These are phyloP conservation scores for Ustilago esculenta DNA, from an alignment of 1,284 basidiomycete species.

Conservation along the genomic window DNA sequence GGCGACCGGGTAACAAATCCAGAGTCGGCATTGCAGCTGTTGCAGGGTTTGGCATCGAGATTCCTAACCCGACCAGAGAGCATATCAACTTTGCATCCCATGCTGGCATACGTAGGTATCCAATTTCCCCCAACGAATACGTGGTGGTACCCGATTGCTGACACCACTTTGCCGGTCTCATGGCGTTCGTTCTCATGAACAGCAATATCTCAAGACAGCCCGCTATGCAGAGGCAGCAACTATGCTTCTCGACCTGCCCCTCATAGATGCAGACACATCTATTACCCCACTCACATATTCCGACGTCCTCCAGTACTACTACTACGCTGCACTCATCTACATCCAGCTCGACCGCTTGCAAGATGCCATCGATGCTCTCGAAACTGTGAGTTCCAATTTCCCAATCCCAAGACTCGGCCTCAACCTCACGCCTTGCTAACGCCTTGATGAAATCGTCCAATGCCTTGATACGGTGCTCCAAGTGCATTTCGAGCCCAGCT, in stretches of 20 bases:
- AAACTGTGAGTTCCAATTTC: conserved; percentile 44
- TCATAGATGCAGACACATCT: conserved; percentile 41
- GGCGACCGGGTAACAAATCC: conserved; percentile 21
- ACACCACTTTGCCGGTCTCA: no score
- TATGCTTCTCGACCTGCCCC: conserved; percentile 38
- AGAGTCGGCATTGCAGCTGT: conserved; percentile 21
- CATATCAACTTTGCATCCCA: conserved; percentile 47
- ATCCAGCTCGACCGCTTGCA: conserved; percentile 34
- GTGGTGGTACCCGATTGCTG: not conserved
- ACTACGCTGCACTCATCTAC: conserved; percentile 54
- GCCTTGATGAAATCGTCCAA: no score
- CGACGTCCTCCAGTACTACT: conserved; percentile 59
- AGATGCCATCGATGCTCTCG: conserved; percentile 52
- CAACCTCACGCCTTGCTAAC: not conserved
- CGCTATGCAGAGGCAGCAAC: conserved; percentile 45
- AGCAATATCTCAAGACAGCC: conserved; percentile 44
- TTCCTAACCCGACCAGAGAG: conserved; percentile 29
- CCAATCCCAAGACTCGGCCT: not conserved
- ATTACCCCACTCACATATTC: conserved; percentile 30
- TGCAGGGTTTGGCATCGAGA: conserved; percentile 22
- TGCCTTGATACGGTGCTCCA: no score
- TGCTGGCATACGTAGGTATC: conserved; percentile 44
- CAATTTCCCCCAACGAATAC: no score
- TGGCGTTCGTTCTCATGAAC: not conserved
- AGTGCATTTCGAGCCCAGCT: conserved; percentile 76